These are phyloP conservation scores for Trichoderma asperelloides DNA, from an alignment of 495 filamentous ascomycete genomes.

Conservation along the genomic window DNA sequence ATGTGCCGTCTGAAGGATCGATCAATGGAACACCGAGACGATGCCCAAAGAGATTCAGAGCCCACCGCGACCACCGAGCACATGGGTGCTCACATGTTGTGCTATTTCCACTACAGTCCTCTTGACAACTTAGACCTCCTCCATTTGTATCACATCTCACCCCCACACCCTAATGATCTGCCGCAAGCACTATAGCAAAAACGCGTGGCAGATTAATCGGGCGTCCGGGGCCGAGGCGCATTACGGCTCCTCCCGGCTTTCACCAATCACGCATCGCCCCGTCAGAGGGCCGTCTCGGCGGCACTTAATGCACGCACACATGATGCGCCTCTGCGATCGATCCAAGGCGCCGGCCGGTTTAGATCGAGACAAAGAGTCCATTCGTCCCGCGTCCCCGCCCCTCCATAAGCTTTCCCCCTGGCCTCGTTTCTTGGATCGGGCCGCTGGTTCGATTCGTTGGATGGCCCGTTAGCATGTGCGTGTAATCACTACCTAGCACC, in stretches of 20 bases:
- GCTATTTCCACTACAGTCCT: background rate
- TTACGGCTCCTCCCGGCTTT: conserved; percentile 35
- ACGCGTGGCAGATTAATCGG: background rate
- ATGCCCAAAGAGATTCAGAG: no score
- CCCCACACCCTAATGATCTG: background rate
- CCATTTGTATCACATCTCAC: background rate
- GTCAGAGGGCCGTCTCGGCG: background rate
- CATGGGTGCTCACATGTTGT: background rate
- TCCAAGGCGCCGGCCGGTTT: background rate
- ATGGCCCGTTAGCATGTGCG: no score
- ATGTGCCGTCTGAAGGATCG: no score
- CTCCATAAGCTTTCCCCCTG: background rate
- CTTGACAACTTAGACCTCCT: no score
- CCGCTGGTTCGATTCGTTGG: no score
- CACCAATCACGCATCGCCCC: conserved; percentile 2
- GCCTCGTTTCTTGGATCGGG: background rate
- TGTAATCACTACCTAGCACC: no score
- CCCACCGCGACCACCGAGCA: no score
- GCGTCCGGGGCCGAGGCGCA: conserved; percentile 27
- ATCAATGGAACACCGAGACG: no score
- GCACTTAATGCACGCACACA: no score
- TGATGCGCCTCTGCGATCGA: background rate
- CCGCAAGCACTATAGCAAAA: background rate
- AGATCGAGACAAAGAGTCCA: background rate
- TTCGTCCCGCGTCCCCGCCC: background rate